These are phyloP conservation scores for Isoetes taiwanensis DNA, from an alignment of 75 land plant species.

Conservation along the genomic window DNA sequence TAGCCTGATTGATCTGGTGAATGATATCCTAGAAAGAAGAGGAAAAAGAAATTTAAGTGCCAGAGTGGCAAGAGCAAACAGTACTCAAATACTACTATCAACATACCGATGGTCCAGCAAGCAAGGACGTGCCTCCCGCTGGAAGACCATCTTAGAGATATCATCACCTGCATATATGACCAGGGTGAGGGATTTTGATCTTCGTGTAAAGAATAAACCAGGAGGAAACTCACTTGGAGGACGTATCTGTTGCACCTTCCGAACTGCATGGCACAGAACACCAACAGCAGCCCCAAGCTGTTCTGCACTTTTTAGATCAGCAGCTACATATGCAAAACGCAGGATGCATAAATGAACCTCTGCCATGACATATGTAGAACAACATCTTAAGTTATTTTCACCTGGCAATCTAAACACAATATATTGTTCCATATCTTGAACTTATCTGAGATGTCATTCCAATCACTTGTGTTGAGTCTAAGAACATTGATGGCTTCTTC, in stretches of 20 bases:
- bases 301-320: slow-evolving; percentile 21
- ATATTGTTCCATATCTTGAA: slow-evolving; percentile 53
- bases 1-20: slow-evolving; percentile 1
- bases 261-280: slow-evolving; percentile 34
- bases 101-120: too few species aligned
- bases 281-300: slow-evolving; percentile 46
- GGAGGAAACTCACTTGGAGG: too few species aligned
- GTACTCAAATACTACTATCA: too few species aligned
- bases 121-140: too few species aligned
- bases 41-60: too few species aligned
- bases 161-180: too few species aligned
- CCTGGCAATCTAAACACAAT: too few species aligned
- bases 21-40: background rate
- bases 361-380: too few species aligned
- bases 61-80: too few species aligned
- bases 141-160: too few species aligned
- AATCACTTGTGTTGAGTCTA: slow-evolving; percentile 16
- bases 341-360: slow-evolving; percentile 42
- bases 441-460: slow-evolving; percentile 41
- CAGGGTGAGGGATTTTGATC: too few species aligned
- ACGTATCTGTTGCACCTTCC: slow-evolving; percentile 23
- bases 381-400: background rate
- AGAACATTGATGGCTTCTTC: slow-evolving; percentile 38
- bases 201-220: too few species aligned
- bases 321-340: slow-evolving; percentile 45